Evolutionary conservation across 1,284 basidiomycete species (phyloP).

Genomic region (Puccinia horiana): DNA sequence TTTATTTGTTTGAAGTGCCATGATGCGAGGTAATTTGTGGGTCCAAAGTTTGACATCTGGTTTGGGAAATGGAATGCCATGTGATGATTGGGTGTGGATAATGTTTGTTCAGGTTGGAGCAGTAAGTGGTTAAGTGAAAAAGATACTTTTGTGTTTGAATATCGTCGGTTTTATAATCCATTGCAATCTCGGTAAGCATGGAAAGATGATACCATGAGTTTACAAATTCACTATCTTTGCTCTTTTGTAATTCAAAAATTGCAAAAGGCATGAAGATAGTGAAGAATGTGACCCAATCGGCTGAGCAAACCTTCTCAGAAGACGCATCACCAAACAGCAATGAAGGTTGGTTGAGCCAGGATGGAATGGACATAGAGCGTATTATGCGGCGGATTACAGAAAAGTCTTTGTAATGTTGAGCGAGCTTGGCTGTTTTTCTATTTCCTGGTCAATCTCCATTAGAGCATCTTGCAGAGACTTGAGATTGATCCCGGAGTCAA

Average conservation of each 20-base stretch:
- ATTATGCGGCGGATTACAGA: slow-evolving; percentile 3
- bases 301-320: slow-evolving; percentile 34
- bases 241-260: slow-evolving; percentile 16
- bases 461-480: slow-evolving; percentile 19
- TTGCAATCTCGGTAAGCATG: slow-evolving; percentile 31
- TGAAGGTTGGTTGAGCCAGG: slow-evolving; percentile 28
- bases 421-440: not conserved
- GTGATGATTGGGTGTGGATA: slow-evolving; percentile 37
- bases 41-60: slow-evolving; percentile 32
- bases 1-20: too few relatives aligned
- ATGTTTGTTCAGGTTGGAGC: not conserved
- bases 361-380: not conserved
- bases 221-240: not conserved
- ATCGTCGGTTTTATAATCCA: slow-evolving; percentile 8
- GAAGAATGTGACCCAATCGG: too few relatives aligned
- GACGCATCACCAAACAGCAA: slow-evolving; percentile 19
- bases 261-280: too few relatives aligned
- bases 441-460: slow-evolving; percentile 21
- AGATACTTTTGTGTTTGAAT: slow-evolving; percentile 11
- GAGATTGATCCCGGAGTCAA: slow-evolving; percentile 16
- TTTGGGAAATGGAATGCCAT: slow-evolving; percentile 27
- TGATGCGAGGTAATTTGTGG: slow-evolving; percentile 35
- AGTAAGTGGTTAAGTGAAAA: slow-evolving; percentile 32
- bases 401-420: slow-evolving; percentile 3
- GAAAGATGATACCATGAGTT: slow-evolving; percentile 22